These are phyloP conservation scores for Epichloe uncinata DNA, from an alignment of 2,329 filamentous ascomycete genomes.

Conservation along the genomic window DNA sequence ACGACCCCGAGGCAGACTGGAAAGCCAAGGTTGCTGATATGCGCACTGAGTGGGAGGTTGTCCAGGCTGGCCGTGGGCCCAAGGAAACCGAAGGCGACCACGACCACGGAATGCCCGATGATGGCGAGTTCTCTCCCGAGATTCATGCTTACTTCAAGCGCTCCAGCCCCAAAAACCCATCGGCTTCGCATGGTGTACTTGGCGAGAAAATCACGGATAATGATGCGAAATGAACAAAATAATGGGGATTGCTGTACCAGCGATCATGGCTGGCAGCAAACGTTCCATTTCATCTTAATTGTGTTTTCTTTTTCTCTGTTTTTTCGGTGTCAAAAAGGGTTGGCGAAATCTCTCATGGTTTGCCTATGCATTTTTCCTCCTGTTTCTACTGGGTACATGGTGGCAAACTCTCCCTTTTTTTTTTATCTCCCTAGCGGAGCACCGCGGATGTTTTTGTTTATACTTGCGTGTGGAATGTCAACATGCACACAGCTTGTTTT, in stretches of 20 bases:
- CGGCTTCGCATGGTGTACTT: constrained; percentile 8
- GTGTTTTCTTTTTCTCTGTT: too few relatives aligned
- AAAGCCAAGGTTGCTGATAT: constrained; percentile 77
- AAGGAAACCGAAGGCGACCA: constrained; percentile 32
- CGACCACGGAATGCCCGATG: constrained; percentile 25
- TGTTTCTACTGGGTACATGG: too few relatives aligned
- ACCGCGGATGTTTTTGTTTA: too few relatives aligned
- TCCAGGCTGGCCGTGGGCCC: constrained; percentile 31
- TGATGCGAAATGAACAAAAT: not conserved
- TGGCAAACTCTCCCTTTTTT: too few relatives aligned
- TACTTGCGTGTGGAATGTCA: too few relatives aligned
- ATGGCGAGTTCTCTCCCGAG: constrained; percentile 38
- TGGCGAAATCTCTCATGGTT: too few relatives aligned
- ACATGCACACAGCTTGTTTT: too few relatives aligned
- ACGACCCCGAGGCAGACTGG: constrained; percentile 73
- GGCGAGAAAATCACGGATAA: constrained; percentile 16
- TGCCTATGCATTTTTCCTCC: too few relatives aligned
- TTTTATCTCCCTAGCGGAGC: too few relatives aligned
- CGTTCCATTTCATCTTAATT: too few relatives aligned
- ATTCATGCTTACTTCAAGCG: constrained; percentile 42
- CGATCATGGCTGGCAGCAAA: not conserved
- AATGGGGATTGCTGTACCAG: not conserved
- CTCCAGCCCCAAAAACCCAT: constrained; percentile 19
- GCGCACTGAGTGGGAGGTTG: constrained; percentile 46
- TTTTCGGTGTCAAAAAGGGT: too few relatives aligned